Evolutionary conservation across 164 flowering plant species (phyloP).

Genomic region (Piper longum): DNA sequence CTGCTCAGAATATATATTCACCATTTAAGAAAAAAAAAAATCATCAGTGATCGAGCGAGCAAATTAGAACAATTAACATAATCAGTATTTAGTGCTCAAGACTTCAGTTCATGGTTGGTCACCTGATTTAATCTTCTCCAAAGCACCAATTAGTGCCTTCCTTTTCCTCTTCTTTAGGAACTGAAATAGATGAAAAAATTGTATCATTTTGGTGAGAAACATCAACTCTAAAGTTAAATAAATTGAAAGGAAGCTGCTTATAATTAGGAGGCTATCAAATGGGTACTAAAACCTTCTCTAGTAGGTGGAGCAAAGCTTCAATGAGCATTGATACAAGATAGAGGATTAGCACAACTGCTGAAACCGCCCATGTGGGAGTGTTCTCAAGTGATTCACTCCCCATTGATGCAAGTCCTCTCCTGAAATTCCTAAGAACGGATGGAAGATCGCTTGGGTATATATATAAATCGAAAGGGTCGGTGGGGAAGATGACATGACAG

Average conservation of each 20-base stretch:
- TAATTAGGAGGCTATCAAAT: too few relatives aligned
- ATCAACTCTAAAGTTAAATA: background rate
- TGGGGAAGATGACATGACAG: background rate
- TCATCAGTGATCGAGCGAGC: background rate
- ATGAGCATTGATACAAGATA: background rate
- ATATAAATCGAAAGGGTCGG: background rate
- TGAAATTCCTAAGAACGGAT: background rate
- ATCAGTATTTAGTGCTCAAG: too few relatives aligned
- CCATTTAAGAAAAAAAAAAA: conserved; percentile 37
- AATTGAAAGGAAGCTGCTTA: background rate
- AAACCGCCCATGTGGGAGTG: background rate
- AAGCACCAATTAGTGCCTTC: conserved; percentile 36
- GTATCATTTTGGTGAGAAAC: background rate
- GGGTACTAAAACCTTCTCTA: background rate
- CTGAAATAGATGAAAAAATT: conserved; percentile 1
- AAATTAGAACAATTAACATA: too few relatives aligned
- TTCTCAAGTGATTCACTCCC: background rate
- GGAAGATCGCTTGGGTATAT: too few relatives aligned
- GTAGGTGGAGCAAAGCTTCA: conserved; percentile 1
- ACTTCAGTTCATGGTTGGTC: background rate
- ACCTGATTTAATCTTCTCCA: conserved; percentile 57
- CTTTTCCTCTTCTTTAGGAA: conserved; percentile 21
- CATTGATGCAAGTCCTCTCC: background rate
- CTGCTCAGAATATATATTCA: conserved; percentile 13
- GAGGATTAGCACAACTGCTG: background rate